Percentiles rank a stretch among this genome's conserved stretches.
phyloP scores from a whole-genome alignment of 1,139 yeast species.

The Wickerhamomyces sp. region DNA sequence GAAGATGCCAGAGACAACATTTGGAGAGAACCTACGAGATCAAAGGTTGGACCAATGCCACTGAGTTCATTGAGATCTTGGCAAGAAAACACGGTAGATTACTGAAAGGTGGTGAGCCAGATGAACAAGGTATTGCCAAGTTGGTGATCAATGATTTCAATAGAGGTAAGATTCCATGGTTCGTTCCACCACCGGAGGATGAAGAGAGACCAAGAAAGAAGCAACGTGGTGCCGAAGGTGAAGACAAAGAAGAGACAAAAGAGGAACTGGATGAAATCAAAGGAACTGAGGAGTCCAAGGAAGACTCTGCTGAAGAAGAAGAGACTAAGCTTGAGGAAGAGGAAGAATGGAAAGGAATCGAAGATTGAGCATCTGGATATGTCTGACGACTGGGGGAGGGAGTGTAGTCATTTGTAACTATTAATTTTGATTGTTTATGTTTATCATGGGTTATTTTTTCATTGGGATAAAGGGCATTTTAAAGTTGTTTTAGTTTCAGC shows the following conservation, averaged over 20 bases:
- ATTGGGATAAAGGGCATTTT: too few species aligned
- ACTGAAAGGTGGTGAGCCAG: slow-evolving; percentile 97
- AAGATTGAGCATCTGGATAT: too few species aligned
- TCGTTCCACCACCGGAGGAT: slow-evolving; percentile 85
- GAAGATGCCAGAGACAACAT: slow-evolving; percentile 84
- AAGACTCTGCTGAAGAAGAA: slow-evolving; percentile 5
- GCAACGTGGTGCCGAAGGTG: slow-evolving; percentile 32
- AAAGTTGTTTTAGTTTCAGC: too few species aligned
- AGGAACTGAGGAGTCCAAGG: slow-evolving; percentile 8
- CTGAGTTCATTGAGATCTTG: slow-evolving; percentile 80
- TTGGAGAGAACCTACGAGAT: slow-evolving; percentile 93
- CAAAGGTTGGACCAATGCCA: slow-evolving; percentile 83
- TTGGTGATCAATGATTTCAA: slow-evolving; percentile 89
- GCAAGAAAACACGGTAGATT: slow-evolving; percentile 93
- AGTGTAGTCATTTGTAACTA: too few species aligned
- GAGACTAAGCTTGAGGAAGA: slow-evolving; percentile 3
- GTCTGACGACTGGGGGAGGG: too few species aligned
- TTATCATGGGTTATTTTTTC: too few species aligned
- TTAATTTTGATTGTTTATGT: too few species aligned
- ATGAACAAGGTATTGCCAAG: slow-evolving; percentile 89
- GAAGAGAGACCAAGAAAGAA: slow-evolving; percentile 45
- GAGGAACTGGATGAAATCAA: slow-evolving; percentile 9
- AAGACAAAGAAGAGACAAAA: slow-evolving; percentile 11
- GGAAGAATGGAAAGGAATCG: slow-evolving; percentile 23
- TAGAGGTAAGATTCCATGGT: slow-evolving; percentile 98